Evolutionary conservation across 2,329 filamentous ascomycete genomes (phyloP).

Genomic region (Penicillium digitatum): DNA sequence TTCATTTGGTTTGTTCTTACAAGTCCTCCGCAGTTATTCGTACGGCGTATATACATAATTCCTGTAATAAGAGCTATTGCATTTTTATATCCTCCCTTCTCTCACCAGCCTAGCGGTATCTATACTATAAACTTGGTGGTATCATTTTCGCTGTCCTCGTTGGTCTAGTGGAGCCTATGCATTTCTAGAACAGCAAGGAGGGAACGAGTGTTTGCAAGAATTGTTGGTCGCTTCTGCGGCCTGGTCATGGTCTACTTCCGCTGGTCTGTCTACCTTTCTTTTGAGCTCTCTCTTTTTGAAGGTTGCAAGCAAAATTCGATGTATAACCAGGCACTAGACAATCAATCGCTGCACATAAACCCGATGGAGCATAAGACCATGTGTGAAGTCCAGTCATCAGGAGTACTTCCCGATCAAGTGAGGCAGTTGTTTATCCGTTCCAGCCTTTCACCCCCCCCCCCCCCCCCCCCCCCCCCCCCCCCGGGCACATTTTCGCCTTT

Average conservation of each 20-base stretch:
- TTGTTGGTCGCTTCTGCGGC: too few relatives aligned
- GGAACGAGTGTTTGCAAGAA: too few relatives aligned
- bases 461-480: not conserved
- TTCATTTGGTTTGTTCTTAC: constrained; percentile 7
- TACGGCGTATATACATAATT: constrained; percentile 14
- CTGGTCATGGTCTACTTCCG: too few relatives aligned
- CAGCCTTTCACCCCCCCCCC: too few relatives aligned
- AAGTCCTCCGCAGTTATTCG: constrained; percentile 8
- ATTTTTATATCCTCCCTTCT: not conserved
- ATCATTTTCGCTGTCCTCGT: not conserved
- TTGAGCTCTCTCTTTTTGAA: too few relatives aligned
- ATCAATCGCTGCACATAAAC: too few relatives aligned
- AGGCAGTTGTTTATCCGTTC: not conserved
- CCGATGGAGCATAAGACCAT: not conserved
- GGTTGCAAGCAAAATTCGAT: too few relatives aligned
- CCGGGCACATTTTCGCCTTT: not conserved
- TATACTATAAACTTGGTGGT: not conserved
- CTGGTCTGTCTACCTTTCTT: too few relatives aligned
- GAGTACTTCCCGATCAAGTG: not conserved
- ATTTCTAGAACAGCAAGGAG: not conserved
- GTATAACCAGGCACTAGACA: too few relatives aligned
- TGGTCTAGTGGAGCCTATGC: not conserved
- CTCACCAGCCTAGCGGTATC: not conserved
- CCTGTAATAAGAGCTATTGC: constrained; percentile 8
- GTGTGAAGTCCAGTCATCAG: not conserved